Base-by-base conservation (phyloP, 1,139 yeast genomes). In the Geotrichum restrictum region DNA sequence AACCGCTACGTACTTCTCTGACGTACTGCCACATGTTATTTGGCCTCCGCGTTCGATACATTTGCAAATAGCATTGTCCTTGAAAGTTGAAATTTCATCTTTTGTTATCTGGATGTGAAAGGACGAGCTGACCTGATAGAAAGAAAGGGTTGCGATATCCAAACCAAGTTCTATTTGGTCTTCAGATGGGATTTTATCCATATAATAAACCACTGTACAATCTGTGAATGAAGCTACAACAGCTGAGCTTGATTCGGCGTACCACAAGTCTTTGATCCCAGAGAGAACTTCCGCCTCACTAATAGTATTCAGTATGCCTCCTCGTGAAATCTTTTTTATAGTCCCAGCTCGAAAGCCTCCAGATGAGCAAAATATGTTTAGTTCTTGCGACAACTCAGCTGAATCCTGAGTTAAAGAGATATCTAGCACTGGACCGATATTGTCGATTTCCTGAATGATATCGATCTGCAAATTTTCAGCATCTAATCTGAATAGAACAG, bases 381-480 rank as follows among this genome's bases (percentile, higher is more conserved):
- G 32, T 10, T 45, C 43, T 21, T 19, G 11, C 3, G 34, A 1
- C n/a, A 21, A 11, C 3, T 14, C 19, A 29, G 13, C 6, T 6
- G 14, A 11, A 22, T 14, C 10, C 29, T 13, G 14, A 2, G 11
- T 31, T 36, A 21, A 10, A 22, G 42, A 32, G 16, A 45, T 27
- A 19, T 45, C 49, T 6, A 45, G 33, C 8, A 45, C 36, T 4
- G 49, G 49, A 2, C 43, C 49, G 8, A 45, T 3, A 6, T 36
- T 36, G 11, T 38, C 43, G 36, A 45, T 19, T 8, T 45, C 43
- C 31, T 45, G 49, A 22, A 45, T 45, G 4, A 38, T 27, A 4
- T 29, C 21, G n/a, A 45, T 16, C 16, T 16, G n/a, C 33, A 29
- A 13, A 11, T 24, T 29, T 11, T 19, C 19, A 6, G 18, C 11